Conservation (phyloP, 1,284 basidiomycete genomes). For the Pisolithus thermaeus region DNA sequence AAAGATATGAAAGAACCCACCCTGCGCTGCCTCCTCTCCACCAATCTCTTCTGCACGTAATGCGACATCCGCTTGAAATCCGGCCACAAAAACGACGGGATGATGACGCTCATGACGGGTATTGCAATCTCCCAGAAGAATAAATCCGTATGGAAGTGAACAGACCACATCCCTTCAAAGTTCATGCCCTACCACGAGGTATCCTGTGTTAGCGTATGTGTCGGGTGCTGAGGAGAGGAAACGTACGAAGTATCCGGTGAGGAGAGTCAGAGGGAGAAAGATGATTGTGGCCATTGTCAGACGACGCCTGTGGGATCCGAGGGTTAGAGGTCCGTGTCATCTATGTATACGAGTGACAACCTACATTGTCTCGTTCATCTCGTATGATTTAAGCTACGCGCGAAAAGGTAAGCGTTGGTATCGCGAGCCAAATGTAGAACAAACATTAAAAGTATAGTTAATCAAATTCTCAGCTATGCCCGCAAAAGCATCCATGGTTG, state of each 20-base stretch:
- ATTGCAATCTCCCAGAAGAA: slow-evolving; percentile 66
- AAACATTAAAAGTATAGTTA: slow-evolving; percentile 59
- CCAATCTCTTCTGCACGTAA: slow-evolving; percentile 37
- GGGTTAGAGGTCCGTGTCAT: not conserved
- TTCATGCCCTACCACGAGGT: slow-evolving; percentile 56
- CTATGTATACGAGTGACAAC: slow-evolving; percentile 15
- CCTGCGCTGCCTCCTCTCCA: not conserved
- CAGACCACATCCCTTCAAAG: slow-evolving; percentile 49
- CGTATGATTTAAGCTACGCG: slow-evolving; percentile 55
- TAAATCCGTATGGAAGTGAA: slow-evolving; percentile 42
- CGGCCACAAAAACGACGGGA: slow-evolving; percentile 48
- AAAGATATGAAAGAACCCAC: not conserved
- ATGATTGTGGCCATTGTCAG: slow-evolving; percentile 62
- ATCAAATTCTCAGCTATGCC: slow-evolving; percentile 65
- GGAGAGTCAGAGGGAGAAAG: slow-evolving; percentile 62
- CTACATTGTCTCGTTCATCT: slow-evolving; percentile 68
- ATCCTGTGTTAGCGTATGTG: not conserved
- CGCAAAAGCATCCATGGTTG: slow-evolving; percentile 63
- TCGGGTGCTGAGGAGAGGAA: not conserved
- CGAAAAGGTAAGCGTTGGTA: not conserved
- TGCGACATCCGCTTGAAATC: slow-evolving; percentile 45
- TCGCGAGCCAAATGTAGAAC: not conserved
- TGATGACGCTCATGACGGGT: slow-evolving; percentile 52
- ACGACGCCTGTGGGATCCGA: slow-evolving; percentile 31
- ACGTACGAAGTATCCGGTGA: slow-evolving; percentile 68